These are phyloP conservation scores for Colletotrichum sp. DNA, from an alignment of 2,329 filamentous ascomycete species.

Conservation along the genomic window DNA sequence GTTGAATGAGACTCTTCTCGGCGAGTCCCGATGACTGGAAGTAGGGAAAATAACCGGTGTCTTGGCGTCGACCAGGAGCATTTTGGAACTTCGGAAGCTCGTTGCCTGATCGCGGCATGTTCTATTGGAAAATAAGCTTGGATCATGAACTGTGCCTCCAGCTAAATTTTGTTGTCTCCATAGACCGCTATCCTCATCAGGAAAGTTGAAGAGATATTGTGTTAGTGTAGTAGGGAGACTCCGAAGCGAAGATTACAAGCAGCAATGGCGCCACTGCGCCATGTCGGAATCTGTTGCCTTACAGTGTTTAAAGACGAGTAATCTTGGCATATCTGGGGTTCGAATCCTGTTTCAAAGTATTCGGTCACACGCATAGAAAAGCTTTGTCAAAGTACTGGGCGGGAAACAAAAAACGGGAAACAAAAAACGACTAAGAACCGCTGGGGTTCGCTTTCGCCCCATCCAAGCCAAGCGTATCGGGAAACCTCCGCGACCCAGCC, in stretches of 20 bases:
- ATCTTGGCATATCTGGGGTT: background rate
- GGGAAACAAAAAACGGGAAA: background rate
- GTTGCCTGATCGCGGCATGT: background rate
- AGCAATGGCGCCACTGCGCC: background rate
- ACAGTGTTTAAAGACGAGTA: background rate
- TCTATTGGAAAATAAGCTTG: background rate
- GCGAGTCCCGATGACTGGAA: background rate
- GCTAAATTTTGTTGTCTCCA: background rate
- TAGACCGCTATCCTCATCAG: background rate
- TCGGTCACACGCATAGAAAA: background rate
- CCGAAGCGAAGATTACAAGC: background rate
- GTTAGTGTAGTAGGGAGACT: background rate
- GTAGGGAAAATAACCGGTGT: fast-evolving
- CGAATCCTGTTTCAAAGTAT: background rate
- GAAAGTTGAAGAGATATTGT: background rate
- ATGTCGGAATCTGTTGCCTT: background rate
- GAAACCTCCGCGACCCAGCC: background rate
- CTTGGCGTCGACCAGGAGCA: background rate
- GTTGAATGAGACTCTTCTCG: background rate
- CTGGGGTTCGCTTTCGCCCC: background rate
- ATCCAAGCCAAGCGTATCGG: background rate
- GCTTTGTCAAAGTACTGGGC: background rate
- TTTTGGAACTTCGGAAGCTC: background rate
- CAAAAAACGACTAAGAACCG: background rate
- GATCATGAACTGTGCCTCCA: background rate